phyloP scores from a whole-genome alignment of 2,329 filamentous ascomycete genomes.

The Pezicula carpinea region DNA sequence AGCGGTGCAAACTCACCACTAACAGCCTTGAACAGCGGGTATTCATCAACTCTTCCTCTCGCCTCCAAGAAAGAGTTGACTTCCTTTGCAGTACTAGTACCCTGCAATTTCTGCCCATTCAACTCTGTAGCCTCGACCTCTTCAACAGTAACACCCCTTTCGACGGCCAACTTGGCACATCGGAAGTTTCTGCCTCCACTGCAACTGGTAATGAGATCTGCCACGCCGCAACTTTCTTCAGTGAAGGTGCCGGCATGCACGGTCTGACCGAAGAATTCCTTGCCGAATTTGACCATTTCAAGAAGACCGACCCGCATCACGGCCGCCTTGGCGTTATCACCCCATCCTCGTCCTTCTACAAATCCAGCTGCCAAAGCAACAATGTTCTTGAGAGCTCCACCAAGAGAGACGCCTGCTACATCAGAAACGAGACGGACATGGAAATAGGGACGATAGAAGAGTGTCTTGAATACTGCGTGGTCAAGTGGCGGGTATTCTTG shows the following conservation, averaged over 20 bases:
- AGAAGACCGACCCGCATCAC: conserved; percentile 94
- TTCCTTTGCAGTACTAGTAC: conserved; percentile 85
- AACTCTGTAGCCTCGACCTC: conserved; percentile 87
- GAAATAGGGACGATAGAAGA: conserved; percentile 97
- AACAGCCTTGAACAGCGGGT: conserved; percentile 89
- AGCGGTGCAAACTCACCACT: conserved; percentile 36
- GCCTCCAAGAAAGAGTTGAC: conserved; percentile 85
- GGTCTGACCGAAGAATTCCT: conserved; percentile 83
- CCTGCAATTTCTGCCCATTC: conserved; percentile 96
- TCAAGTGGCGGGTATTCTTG: conserved; percentile 80
- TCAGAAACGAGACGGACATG: conserved; percentile 91
- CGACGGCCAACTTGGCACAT: conserved; percentile 83
- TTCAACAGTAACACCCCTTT: conserved; percentile 72
- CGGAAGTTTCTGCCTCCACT: conserved; percentile 89
- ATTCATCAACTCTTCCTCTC: conserved; percentile 73
- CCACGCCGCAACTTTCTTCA: conserved; percentile 92
- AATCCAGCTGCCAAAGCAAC: conserved; percentile 92
- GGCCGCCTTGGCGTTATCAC: conserved; percentile 97
- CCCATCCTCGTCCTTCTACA: conserved; percentile 93
- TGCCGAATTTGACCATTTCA: conserved; percentile 95
- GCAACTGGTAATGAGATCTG: conserved; percentile 92
- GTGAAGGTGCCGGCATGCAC: conserved; percentile 84
- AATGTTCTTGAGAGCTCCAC: conserved; percentile 94
- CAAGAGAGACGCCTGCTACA: conserved; percentile 93
- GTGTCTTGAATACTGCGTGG: conserved; percentile 73